These are phyloP conservation scores for Beauveria rudraprayagi DNA, from an alignment of 2,329 filamentous ascomycete genomes.

Conservation along the genomic window DNA sequence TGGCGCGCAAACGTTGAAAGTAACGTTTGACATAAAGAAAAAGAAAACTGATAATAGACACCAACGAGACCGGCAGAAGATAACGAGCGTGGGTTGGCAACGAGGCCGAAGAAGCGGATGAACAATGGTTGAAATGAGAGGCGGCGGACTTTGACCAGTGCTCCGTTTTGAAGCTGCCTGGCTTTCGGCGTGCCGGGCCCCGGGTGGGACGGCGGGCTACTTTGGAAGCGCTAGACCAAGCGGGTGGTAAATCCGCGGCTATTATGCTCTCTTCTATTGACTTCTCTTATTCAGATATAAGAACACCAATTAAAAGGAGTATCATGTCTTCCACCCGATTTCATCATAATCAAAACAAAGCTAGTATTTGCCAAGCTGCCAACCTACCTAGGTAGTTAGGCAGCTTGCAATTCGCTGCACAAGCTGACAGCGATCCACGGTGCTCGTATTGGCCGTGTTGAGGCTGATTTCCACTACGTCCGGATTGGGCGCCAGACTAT, in stretches of 20 bases:
- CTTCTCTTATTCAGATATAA: no score
- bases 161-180: not conserved
- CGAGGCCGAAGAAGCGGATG: not conserved
- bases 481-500: not conserved
- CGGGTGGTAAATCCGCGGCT: no score
- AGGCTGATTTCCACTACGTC: not conserved
- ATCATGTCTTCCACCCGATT: not conserved
- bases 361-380: no score
- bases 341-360: not conserved
- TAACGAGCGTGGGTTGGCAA: not conserved
- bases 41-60: not conserved
- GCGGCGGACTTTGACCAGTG: not conserved
- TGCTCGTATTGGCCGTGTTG: not conserved
- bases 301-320: no score
- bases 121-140: not conserved
- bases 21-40: not conserved
- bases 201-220: not conserved
- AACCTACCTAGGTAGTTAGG: not conserved
- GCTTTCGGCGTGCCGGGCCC: slow-evolving; percentile 6
- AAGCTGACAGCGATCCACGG: not conserved
- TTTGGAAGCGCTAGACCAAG: not conserved
- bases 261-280: no score
- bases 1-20: not conserved
- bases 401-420: not conserved
- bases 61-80: not conserved